Conservation (phyloP, 2,329 filamentous ascomycete species). For the Lachnellula cervina region DNA sequence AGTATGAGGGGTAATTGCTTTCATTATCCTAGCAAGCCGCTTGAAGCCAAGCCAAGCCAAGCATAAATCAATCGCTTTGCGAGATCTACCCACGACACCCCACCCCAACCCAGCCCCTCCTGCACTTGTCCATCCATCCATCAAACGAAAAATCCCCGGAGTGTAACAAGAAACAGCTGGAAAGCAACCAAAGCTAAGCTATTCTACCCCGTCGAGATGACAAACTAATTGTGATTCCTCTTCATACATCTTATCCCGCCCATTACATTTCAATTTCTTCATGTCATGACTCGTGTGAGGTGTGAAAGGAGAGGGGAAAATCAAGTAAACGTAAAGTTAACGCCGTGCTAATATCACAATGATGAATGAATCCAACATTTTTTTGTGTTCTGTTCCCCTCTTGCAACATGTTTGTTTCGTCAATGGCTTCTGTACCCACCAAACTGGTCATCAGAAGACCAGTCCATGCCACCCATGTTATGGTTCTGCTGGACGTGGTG, state of each 20-base stretch:
- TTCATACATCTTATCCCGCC: constrained; percentile 2
- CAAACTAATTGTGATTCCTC: constrained; percentile 3
- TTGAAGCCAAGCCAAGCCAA: neutral
- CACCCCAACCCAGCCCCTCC: neutral
- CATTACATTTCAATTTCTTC: constrained; percentile 10
- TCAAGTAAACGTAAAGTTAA: constrained; percentile 6
- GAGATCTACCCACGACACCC: no score
- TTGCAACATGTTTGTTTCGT: constrained; percentile 3
- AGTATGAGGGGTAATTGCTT: neutral
- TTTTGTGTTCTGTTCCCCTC: constrained; percentile 10
- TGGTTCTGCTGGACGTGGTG: constrained; percentile 8
- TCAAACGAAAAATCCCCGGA: constrained; percentile 18
- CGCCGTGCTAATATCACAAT: constrained; percentile 26
- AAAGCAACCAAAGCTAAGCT: constrained; percentile 6
- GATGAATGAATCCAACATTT: neutral
- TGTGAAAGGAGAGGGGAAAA: constrained; percentile 5
- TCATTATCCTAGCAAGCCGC: neutral
- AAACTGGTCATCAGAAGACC: constrained; percentile 24
- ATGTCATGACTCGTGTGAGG: constrained; percentile 5
- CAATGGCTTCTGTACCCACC: constrained; percentile 20
- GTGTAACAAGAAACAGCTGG: constrained; percentile 8
- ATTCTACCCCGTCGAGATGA: constrained; percentile 24
- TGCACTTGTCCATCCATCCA: neutral
- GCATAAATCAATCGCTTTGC: no score
- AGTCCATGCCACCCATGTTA: constrained; percentile 21